Conservation (phyloP, 768 basidiomycete genomes). For the Tylopilus rubrobrunneus region DNA sequence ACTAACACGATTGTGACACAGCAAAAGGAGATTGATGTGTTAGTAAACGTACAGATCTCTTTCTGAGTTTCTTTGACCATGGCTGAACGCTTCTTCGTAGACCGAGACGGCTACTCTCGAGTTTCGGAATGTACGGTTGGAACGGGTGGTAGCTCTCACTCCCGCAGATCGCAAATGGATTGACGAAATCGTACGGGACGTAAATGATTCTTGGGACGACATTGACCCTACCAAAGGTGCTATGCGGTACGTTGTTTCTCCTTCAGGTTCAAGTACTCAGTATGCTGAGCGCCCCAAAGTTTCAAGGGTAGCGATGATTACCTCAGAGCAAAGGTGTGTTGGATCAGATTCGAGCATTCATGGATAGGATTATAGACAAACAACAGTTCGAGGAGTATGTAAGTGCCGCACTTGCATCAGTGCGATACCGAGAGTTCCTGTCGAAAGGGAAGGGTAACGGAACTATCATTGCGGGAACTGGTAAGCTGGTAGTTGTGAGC, state of each 20-base stretch:
- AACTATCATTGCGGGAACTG: slow-evolving; percentile 64
- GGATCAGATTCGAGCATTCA: not conserved
- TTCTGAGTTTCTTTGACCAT: not conserved
- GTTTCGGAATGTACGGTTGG: slow-evolving; percentile 78
- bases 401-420: slow-evolving; percentile 77
- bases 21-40: slow-evolving; percentile 84
- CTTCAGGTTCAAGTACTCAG: not conserved
- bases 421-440: slow-evolving; percentile 88
- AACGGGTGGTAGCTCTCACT: slow-evolving; percentile 75
- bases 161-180: slow-evolving; percentile 97
- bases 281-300: slow-evolving; percentile 36
- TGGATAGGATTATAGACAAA: not conserved
- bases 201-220: slow-evolving; percentile 76
- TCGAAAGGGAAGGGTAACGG: slow-evolving; percentile 59
- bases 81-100: slow-evolving; percentile 36
- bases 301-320: slow-evolving; percentile 98
- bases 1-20: slow-evolving; percentile 95
- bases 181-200: slow-evolving; percentile 87
- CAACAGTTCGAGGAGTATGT: slow-evolving; percentile 88
- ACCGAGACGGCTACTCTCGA: slow-evolving; percentile 85
- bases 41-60: slow-evolving; percentile 65
- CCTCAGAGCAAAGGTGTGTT: slow-evolving; percentile 70
- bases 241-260: slow-evolving; percentile 55
- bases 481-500: slow-evolving; percentile 18
- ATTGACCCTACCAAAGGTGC: slow-evolving; percentile 53